phyloP scores from a whole-genome alignment of 2,329 filamentous ascomycete species.

The Ascochyta rabiei region DNA sequence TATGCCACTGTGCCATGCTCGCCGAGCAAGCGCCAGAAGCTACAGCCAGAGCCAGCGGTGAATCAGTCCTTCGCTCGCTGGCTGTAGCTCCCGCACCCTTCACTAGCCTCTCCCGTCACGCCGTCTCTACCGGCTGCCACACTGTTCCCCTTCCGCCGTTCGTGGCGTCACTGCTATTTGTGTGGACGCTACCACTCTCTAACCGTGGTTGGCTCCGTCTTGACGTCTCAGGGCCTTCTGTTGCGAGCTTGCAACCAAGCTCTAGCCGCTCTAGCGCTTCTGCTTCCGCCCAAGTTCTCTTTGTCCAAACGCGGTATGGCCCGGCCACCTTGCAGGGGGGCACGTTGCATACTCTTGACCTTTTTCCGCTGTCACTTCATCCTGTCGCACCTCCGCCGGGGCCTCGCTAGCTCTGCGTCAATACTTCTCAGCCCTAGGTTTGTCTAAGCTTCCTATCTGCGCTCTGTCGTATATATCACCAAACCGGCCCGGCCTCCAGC shows the following conservation, averaged over 20 bases:
- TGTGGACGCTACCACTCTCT: conserved; percentile 30
- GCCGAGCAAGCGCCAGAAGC: conserved; percentile 40
- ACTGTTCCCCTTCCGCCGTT: conserved; percentile 36
- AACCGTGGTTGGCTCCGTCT: conserved; percentile 38
- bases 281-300: conserved; percentile 41
- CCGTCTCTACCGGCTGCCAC: conserved; percentile 42
- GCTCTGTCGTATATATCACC: conserved; percentile 44
- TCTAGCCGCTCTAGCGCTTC: conserved; percentile 45
- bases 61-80: conserved; percentile 38
- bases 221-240: conserved; percentile 31
- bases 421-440: conserved; percentile 21
- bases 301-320: conserved; percentile 47
- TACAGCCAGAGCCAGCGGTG: conserved; percentile 32
- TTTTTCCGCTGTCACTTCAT: conserved; percentile 19
- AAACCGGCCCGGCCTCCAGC: conserved; percentile 33
- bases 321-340: conserved; percentile 34
- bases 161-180: conserved; percentile 47
- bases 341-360: conserved; percentile 33
- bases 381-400: conserved; percentile 17
- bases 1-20: conserved; percentile 32
- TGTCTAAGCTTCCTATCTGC: conserved; percentile 40
- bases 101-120: conserved; percentile 46
- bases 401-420: conserved; percentile 17
- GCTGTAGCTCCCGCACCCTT: conserved; percentile 48
- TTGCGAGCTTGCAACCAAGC: conserved; percentile 42